Evolutionary conservation across 805 yeast species (phyloP), one percentile per base, ranked within the genome.

Genomic region (Cyberlindnera suaveolens): DNA sequence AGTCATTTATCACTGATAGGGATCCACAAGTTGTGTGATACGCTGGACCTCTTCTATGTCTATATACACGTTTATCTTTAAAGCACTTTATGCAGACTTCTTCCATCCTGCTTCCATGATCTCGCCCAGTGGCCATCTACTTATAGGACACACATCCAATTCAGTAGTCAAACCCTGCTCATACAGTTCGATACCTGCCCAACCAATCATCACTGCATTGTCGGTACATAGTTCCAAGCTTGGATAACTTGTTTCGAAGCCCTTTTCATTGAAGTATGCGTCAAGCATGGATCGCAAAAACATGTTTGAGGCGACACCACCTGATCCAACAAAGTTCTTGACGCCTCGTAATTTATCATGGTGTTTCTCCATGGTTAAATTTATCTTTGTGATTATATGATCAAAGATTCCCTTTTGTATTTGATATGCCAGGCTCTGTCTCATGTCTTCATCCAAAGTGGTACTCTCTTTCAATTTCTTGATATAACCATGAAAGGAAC

Each of bases 191-290:
- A 91, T 86, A 0, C 97, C 99, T 0, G 98, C 96, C 80, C 95
- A 87, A 1, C 96, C 99, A 41, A 93, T 93, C 99, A 93, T 93
- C 2, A 88, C 77, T 0, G 97, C 96, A 61, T 93, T 93, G 57
- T 93, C 99, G 0, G 97, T 88, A 58, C 99, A 93, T 46, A 89
- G 66, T 2, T 71, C 63, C 3, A 80, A 67, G 17, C 77, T 79
- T 0, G 97, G 96, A 53, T 80, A 87, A 50, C 77, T 76, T 37
- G 80, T 77, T 1, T 58, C 52, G 54, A 68, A 54, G 51, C 39
- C 62, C 47, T 36, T 52, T 19, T 37, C 26, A 4, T 62, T 41
- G n/a, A 78, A 61, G 4, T 70, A 67, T 1, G 56, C 51, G 38
- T 58, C 52, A 6, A 85, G 59, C 64, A 72, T 72, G 7, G 60